These are phyloP conservation scores for Xylaria sp. DNA, from an alignment of 2,329 filamentous ascomycete species.

Conservation along the genomic window DNA sequence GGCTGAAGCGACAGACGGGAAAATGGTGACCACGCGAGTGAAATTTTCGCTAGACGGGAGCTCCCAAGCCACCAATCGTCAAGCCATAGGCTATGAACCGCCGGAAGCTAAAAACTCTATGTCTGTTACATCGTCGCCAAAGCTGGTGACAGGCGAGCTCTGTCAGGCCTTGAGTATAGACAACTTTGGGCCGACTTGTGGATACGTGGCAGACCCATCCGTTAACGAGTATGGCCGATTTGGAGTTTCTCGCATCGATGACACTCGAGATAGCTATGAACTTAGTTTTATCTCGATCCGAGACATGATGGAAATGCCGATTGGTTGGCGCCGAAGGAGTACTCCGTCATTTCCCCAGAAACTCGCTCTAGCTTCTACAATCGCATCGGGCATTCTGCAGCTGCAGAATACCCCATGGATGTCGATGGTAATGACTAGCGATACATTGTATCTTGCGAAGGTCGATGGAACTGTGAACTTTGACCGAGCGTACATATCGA, in stretches of 20 bases:
- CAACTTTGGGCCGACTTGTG: slow-evolving; percentile 5
- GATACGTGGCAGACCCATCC: slow-evolving; percentile 13
- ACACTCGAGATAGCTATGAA: background rate
- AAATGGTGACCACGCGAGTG: slow-evolving; percentile 4
- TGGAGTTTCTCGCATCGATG: slow-evolving; percentile 1
- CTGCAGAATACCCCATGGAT: slow-evolving; percentile 20
- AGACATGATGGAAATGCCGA: slow-evolving; percentile 1
- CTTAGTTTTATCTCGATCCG: slow-evolving; percentile 13
- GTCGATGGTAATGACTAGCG: slow-evolving; percentile 11
- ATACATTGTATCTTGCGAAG: slow-evolving; percentile 3
- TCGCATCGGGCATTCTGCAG: slow-evolving; percentile 23
- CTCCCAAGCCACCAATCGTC: background rate
- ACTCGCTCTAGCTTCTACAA: slow-evolving; percentile 13
- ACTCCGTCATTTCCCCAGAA: slow-evolving; percentile 20
- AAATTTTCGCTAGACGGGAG: background rate
- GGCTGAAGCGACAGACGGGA: background rate
- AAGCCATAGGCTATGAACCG: background rate
- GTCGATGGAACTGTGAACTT: slow-evolving; percentile 4
- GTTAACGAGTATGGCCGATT: slow-evolving; percentile 16
- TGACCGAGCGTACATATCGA: slow-evolving; percentile 14
- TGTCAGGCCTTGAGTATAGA: slow-evolving; percentile 19
- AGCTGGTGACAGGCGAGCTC: slow-evolving; percentile 2
- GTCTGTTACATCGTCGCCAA: background rate
- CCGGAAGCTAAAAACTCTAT: background rate
- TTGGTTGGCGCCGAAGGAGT: background rate